Percentiles rank a stretch among this genome's conserved stretches.
These are phyloP conservation scores for Colletotrichum cordylinicola DNA, from an alignment of 2,329 filamentous ascomycete genomes.

Conservation along the genomic window DNA sequence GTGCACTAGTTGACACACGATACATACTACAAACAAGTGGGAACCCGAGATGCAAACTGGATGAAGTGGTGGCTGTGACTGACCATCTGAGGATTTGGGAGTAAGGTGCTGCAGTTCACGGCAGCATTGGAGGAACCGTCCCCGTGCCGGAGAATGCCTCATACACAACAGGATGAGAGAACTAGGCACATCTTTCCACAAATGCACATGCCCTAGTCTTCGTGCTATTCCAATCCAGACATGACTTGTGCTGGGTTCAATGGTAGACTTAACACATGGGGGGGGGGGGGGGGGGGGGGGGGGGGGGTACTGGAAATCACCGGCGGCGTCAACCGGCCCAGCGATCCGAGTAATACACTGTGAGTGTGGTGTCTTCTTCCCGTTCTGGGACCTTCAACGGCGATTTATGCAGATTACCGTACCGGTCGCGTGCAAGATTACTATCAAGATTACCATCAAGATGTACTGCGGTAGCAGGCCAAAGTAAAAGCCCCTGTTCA, in stretches of 20 bases:
- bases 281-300: too few relatives aligned
- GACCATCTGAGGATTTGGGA: background rate
- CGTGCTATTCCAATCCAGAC: background rate
- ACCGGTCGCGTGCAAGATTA: background rate
- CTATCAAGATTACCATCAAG: background rate
- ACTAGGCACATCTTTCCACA: background rate
- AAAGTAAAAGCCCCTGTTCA: background rate
- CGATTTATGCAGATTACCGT: background rate
- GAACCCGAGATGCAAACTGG: background rate
- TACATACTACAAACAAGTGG: background rate
- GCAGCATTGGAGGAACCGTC: background rate
- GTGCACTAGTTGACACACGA: background rate
- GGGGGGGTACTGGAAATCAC: background rate
- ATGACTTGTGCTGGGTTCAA: accelerated
- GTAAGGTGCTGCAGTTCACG: background rate
- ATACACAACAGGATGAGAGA: background rate
- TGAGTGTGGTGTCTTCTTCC: background rate
- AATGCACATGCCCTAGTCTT: background rate
- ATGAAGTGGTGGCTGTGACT: background rate
- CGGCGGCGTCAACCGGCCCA: background rate
- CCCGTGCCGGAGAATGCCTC: background rate
- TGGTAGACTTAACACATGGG: background rate
- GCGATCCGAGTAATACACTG: background rate
- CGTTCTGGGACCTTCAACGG: background rate
- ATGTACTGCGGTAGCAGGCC: background rate